Evolutionary conservation across 106 monocot genomes (phyloP).

Genomic region (Iris macrosiphon): DNA sequence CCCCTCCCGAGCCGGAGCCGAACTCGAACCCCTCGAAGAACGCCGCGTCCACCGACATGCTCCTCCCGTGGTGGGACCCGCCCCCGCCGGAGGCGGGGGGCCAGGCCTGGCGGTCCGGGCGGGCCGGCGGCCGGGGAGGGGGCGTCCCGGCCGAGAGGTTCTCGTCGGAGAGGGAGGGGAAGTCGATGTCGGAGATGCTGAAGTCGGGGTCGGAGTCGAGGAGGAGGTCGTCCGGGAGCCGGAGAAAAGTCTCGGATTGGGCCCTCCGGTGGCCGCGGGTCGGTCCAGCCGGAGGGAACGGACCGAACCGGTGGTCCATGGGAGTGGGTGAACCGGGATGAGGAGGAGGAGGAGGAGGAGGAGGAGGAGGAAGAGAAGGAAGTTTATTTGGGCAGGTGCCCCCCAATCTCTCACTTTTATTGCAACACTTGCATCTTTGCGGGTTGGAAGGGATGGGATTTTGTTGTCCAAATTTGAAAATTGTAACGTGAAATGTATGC

Average conservation of each 20-base stretch:
- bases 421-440: too few species aligned
- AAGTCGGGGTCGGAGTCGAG: conserved; percentile 77
- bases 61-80: conserved; percentile 60
- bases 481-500: too few species aligned
- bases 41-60: conserved; percentile 82
- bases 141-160: conserved; percentile 13
- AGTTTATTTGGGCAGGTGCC: too few species aligned
- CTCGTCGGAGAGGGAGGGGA: conserved; percentile 79
- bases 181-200: conserved; percentile 59
- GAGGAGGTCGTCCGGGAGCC: conserved; percentile 69
- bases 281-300: conserved; percentile 3
- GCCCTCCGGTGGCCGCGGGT: conserved; percentile 50
- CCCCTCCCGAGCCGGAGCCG: neutral
- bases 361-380: too few species aligned
- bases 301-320: neutral
- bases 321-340: too few species aligned
- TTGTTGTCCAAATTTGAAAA: too few species aligned
- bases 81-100: too few species aligned
- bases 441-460: too few species aligned
- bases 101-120: too few species aligned
- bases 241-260: conserved; percentile 82
- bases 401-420: too few species aligned
- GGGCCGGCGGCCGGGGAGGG: conserved; percentile 3
- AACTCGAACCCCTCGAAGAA: conserved; percentile 56
- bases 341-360: too few species aligned